A percentile compares a stretch with the other conserved stretches of the same genome.
These are phyloP conservation scores for Geotrichum fermentans DNA, from an alignment of 1,139 yeast genomes.

Conservation along the genomic window DNA sequence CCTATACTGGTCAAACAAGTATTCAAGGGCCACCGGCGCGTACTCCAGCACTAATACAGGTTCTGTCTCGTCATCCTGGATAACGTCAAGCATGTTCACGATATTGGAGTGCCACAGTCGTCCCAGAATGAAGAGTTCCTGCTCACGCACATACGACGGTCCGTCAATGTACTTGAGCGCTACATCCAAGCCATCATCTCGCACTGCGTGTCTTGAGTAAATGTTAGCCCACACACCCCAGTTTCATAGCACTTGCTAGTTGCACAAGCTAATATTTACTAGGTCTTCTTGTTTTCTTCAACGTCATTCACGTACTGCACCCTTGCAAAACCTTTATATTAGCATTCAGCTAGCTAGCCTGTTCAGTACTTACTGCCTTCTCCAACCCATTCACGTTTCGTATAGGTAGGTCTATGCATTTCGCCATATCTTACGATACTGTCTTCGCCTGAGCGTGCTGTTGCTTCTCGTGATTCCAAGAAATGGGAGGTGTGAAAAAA, in stretches of 20 bases:
- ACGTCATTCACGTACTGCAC: background rate
- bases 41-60: slow-evolving; percentile 19
- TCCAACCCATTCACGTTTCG: slow-evolving; percentile 13
- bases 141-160: slow-evolving; percentile 10
- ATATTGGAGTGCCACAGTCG: slow-evolving; percentile 17
- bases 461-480: too few relatives aligned
- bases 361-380: slow-evolving; percentile 15
- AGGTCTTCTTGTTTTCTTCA: background rate
- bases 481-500: too few relatives aligned
- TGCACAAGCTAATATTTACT: background rate
- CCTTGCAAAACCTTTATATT: slow-evolving; percentile 1
- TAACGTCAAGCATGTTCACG: slow-evolving; percentile 15
- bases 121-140: slow-evolving; percentile 9
- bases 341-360: background rate
- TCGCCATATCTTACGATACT: background rate
- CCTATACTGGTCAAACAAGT: slow-evolving; percentile 10
- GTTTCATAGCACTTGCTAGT: too few relatives aligned
- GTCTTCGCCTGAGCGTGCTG: too few relatives aligned
- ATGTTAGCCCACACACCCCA: too few relatives aligned
- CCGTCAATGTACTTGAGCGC: slow-evolving; percentile 18
- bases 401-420: slow-evolving; percentile 4
- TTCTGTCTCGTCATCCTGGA: background rate
- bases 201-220: slow-evolving; percentile 11
- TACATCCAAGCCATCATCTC: slow-evolving; percentile 12
- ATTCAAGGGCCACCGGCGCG: slow-evolving; percentile 17